Conservation (phyloP, 257 asterid genomes). For the Solanum appendiculatum region DNA sequence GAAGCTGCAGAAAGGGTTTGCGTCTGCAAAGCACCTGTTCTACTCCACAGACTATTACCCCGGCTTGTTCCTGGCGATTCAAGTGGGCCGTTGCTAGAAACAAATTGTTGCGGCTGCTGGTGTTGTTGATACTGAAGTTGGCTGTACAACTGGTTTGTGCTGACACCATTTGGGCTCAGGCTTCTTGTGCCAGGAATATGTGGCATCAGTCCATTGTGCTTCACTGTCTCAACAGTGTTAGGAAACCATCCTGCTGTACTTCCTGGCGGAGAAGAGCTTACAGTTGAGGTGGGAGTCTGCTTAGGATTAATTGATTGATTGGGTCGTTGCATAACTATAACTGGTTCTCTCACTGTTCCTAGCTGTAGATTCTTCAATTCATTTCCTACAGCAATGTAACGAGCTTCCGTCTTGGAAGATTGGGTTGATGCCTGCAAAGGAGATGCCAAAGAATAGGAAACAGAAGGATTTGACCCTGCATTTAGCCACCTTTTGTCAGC, state of each 20-base stretch:
- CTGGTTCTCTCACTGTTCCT: slow-evolving; percentile 66
- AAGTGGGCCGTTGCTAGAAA: slow-evolving; percentile 23
- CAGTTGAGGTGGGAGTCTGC: slow-evolving; percentile 26
- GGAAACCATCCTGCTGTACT: slow-evolving; percentile 35
- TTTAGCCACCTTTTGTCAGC: slow-evolving; percentile 59
- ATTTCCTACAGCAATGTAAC: slow-evolving; percentile 24
- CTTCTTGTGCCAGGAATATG: slow-evolving; percentile 35
- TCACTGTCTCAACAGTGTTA: slow-evolving; percentile 21
- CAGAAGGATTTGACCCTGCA: slow-evolving; percentile 31
- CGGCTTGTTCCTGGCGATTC: slow-evolving; percentile 23
- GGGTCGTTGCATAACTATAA: slow-evolving; percentile 52
- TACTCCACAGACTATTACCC: slow-evolving; percentile 28
- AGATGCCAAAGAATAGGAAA: slow-evolving; percentile 26
- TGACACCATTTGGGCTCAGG: slow-evolving; percentile 13
- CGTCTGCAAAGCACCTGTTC: slow-evolving; percentile 28
- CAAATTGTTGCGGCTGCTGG: slow-evolving; percentile 23
- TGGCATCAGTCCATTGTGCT: slow-evolving; percentile 25
- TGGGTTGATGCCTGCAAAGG: slow-evolving; percentile 36
- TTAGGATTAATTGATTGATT: slow-evolving; percentile 23
- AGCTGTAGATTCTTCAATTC: slow-evolving; percentile 58
- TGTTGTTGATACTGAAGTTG: slow-evolving; percentile 38
- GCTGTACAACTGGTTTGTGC: slow-evolving; percentile 29
- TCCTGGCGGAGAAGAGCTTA: slow-evolving; percentile 45
- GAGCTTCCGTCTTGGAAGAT: slow-evolving; percentile 32
- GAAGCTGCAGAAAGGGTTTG: slow-evolving; percentile 46